Base-by-base conservation (phyloP, 169 alveolate genomes). In the Cryptosporidium ubiquitum region DNA sequence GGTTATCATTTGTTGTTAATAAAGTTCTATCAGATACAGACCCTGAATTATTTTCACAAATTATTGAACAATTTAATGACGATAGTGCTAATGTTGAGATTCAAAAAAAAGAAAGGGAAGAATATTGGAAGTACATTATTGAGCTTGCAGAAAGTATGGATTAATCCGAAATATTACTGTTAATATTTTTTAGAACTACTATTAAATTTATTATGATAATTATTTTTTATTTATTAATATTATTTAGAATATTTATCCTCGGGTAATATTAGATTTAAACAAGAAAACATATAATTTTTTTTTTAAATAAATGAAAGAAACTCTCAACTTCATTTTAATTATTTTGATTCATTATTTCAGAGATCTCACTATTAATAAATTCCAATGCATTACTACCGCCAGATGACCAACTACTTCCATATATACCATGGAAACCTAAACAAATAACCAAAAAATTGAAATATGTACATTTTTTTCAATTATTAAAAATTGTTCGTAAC, bases 11-110 rank as follows among this genome's bases (percentile, higher is more conserved):
- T 84, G 93, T 91, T 79, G 94, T 93, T 18, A 69, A 93, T 42
- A 85, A 85, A 52, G 68, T 93, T 58, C 64, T 93, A 58, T 64
- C 91, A 29, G 95, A 93, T 5, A 39, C 84, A 26, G 95, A 93
- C 84, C 93, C 86, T 23, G 94, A 49, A 44, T 85, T 93, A 26
- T 93, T 91, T 61, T 58, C 89, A 16, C 89, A 79, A 44, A 79
- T 79, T 39, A 64, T 64, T 40, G 79, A 79, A 29, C 60, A 79
- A 47, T 42, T 33, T 49, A 79, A 79, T 26, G 74, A 37, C 31
- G 89, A 79, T 18, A 79, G 40, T 37, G 55, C 40, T 35, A 58
- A 64, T 18, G 40, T 49, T 61, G 89, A 79, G 18, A 42, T 64
- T 16, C 73, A 61, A 37, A 58, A 64, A 31, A 58, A 79, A 79